Evolutionary conservation across 805 yeast genomes (phyloP).

Genomic region (Ogataea salicorniae): DNA sequence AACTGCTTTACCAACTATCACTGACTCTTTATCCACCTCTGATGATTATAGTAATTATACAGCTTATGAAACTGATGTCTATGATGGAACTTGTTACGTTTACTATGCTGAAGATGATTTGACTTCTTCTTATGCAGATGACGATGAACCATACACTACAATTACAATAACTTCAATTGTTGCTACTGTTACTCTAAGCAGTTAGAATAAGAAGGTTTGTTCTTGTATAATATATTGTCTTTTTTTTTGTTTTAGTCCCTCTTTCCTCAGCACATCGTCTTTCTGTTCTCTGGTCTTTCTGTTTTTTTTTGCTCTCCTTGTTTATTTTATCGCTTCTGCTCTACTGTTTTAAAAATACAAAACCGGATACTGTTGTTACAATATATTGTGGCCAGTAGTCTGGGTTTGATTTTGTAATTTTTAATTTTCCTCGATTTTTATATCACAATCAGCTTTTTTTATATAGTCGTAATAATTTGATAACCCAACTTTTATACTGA

Average conservation of each 20-base stretch:
- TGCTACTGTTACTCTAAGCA: conserved; percentile 30
- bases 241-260: not conserved
- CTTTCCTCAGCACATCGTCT: not conserved
- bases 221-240: not conserved
- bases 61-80: conserved; percentile 29
- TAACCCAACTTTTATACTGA: too few species aligned
- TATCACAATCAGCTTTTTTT: too few species aligned
- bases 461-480: too few species aligned
- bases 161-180: conserved; percentile 30
- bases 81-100: conserved; percentile 31
- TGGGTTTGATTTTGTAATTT: too few species aligned
- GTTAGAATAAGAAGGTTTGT: not conserved
- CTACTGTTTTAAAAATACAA: not conserved
- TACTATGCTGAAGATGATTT: conserved; percentile 31
- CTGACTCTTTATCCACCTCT: conserved; percentile 4
- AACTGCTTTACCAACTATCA: conserved; percentile 3
- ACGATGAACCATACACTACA: conserved; percentile 29
- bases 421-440: too few species aligned
- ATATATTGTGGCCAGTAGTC: too few species aligned
- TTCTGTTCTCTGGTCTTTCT: not conserved
- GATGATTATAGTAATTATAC: conserved; percentile 15
- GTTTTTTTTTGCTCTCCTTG: not conserved
- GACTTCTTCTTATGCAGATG: conserved; percentile 24
- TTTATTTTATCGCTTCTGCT: not conserved
- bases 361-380: not conserved